Base-by-base conservation (phyloP, 2,329 filamentous ascomycete species). In the Plenodomus lindquistii region DNA sequence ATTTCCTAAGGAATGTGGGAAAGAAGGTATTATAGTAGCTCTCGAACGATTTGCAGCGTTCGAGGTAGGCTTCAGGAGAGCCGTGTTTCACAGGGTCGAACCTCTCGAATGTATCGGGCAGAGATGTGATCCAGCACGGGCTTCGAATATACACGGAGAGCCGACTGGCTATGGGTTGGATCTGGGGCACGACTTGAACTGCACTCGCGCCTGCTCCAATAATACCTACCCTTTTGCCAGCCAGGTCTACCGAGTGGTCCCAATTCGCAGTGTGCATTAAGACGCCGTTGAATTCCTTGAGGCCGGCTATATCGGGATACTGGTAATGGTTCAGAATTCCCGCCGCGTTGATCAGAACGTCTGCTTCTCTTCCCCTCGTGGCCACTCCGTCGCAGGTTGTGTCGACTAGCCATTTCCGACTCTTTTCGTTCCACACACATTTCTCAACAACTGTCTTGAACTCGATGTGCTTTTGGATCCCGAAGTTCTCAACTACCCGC, bases 181-280 rank as follows among this genome's bases (percentile, higher is more conserved):
- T n/a, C n/a, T n/a, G n/a, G n/a, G n/a, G n/a, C n/a, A n/a, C n/a
- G n/a, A 84, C 74, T 59, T 84, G 81, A n/a, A n/a, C n/a, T n/a
- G n/a, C n/a, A n/a, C n/a, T 40, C 37, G 11, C 73, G 60, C 73
- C 74, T 41, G 77, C 82, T 15, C 82, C 82, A 41, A 85, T 77
- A 15, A 84, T 63, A 6, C 77, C 76, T 19, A 82, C 78, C 9
- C 71, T 69, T 52, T 81, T 81, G 19, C 69, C 76, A 2, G 61
- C 61, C 7, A 82, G 65, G n/a, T 80, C 73, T 8, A 81, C 67
- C n/a, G 76, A 73, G 5, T 78, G 64, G 1, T 81, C 76, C 81
- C 81, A 86, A 31, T 75, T 73, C 1, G 83, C 78, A 0, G 79
- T 80, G 59, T 86, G 83, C 37, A 84, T 73, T 3, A 84, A 65